Conservation (phyloP, 2,329 filamentous ascomycete species). For the Aschersonia sp. region DNA sequence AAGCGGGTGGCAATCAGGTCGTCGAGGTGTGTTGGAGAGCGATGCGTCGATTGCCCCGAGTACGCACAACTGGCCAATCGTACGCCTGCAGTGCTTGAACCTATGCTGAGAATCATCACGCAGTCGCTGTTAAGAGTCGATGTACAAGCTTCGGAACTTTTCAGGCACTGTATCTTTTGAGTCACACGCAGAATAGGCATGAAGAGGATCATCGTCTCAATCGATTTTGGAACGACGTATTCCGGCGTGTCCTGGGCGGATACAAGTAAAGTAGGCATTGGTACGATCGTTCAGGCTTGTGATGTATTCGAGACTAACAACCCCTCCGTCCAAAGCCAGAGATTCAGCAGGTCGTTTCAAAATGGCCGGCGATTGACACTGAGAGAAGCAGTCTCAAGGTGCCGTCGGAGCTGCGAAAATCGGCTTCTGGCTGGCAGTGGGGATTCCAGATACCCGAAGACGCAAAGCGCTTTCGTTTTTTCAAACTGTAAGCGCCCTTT, state of each 20-base stretch:
- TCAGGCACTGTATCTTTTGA: too few relatives aligned
- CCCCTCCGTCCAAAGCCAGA: conserved; percentile 15
- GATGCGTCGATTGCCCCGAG: too few relatives aligned
- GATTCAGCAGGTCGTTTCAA: conserved; percentile 24
- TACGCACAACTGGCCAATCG: too few relatives aligned
- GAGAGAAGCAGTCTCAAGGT: conserved; percentile 27
- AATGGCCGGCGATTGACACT: conserved; percentile 25
- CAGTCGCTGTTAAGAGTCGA: too few relatives aligned
- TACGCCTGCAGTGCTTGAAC: too few relatives aligned
- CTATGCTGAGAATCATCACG: too few relatives aligned
- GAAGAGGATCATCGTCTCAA: conserved; percentile 32
- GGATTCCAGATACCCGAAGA: conserved; percentile 31
- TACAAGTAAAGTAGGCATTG: conserved; percentile 19
- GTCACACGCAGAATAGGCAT: conserved; percentile 12
- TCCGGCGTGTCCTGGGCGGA: conserved; percentile 39
- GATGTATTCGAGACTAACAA: neutral
- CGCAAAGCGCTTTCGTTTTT: conserved; percentile 24
- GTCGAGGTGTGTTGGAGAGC: too few relatives aligned
- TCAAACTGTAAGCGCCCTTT: conserved; percentile 29
- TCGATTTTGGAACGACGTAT: conserved; percentile 43
- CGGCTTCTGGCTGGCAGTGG: conserved; percentile 28
- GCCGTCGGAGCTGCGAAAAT: conserved; percentile 31
- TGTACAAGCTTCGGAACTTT: too few relatives aligned
- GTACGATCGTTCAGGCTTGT: too few relatives aligned
- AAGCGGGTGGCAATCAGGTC: too few relatives aligned